Percentiles rank a stretch among this genome's conserved stretches.
Evolutionary conservation across 345 rosid genomes (phyloP).

Genomic region (Euphorbia tirucalli): DNA sequence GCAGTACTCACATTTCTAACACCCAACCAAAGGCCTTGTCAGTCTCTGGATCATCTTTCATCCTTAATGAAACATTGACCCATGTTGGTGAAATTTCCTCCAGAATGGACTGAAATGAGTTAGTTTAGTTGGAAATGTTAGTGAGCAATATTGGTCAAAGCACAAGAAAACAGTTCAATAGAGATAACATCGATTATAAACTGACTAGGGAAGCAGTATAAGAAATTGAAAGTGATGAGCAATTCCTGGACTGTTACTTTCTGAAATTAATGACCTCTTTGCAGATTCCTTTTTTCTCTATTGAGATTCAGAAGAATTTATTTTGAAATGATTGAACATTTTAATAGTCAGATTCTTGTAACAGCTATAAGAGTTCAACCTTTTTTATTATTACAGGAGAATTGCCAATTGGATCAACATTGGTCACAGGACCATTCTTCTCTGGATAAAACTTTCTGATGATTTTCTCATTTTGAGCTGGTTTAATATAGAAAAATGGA

Average conservation of each 20-base stretch:
- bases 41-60: conserved; percentile 94
- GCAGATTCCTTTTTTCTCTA: neutral
- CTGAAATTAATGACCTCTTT: neutral
- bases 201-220: neutral
- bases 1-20: conserved; percentile 77
- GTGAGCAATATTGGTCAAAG: neutral
- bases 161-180: neutral
- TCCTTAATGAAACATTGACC: conserved; percentile 89
- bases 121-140: conserved; percentile 1
- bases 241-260: neutral
- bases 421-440: conserved; percentile 62
- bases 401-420: conserved; percentile 74
- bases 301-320: neutral
- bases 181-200: neutral
- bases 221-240: neutral
- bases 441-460: conserved; percentile 65
- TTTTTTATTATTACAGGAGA: conserved; percentile 73
- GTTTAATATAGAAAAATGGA: conserved; percentile 90
- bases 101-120: conserved; percentile 52
- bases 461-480: conserved; percentile 43
- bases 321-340: neutral
- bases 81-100: conserved; percentile 94
- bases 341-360: conserved; percentile 4
- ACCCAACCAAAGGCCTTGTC: conserved; percentile 99
- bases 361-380: conserved; percentile 38